phyloP scores from a whole-genome alignment of 2,329 filamentous ascomycete genomes.

The Botrytis medusae region DNA sequence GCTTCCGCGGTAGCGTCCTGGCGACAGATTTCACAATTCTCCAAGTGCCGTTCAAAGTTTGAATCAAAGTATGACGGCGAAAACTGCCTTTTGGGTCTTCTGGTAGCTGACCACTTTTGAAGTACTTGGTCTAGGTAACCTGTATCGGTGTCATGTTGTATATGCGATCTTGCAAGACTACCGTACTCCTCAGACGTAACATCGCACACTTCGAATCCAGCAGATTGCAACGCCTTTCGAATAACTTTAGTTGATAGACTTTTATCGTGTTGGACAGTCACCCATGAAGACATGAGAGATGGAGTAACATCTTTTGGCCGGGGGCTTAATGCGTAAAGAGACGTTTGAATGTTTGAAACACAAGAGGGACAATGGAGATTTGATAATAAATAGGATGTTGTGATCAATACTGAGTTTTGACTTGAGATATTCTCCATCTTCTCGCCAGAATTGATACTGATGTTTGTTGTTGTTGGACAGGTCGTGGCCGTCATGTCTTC shows the following conservation, averaged over 20 bases:
- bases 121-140: constrained; percentile 37
- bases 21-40: constrained; percentile 52
- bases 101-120: constrained; percentile 27
- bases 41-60: constrained; percentile 42
- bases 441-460: constrained; percentile 7
- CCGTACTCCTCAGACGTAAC: constrained; percentile 28
- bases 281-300: constrained; percentile 69
- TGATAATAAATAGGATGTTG: constrained; percentile 56
- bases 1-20: constrained; percentile 39
- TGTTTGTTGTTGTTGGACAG: neutral
- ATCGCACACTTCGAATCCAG: constrained; percentile 57
- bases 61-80: constrained; percentile 29
- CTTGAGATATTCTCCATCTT: constrained; percentile 13
- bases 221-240: constrained; percentile 51
- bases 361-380: constrained; percentile 81
- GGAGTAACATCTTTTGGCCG: constrained; percentile 60
- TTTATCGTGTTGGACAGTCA: constrained; percentile 58
- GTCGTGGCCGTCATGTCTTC: neutral
- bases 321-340: constrained; percentile 51
- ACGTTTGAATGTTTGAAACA: constrained; percentile 62
- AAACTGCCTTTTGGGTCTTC: constrained; percentile 26
- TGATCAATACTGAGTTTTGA: constrained; percentile 16
- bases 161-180: constrained; percentile 13
- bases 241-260: constrained; percentile 46
- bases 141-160: constrained; percentile 27